A percentile compares a stretch with the other conserved stretches of the same genome.
Evolutionary conservation across 2,329 filamentous ascomycete species (phyloP).

Genomic region (Monosporascus cannonballus): DNA sequence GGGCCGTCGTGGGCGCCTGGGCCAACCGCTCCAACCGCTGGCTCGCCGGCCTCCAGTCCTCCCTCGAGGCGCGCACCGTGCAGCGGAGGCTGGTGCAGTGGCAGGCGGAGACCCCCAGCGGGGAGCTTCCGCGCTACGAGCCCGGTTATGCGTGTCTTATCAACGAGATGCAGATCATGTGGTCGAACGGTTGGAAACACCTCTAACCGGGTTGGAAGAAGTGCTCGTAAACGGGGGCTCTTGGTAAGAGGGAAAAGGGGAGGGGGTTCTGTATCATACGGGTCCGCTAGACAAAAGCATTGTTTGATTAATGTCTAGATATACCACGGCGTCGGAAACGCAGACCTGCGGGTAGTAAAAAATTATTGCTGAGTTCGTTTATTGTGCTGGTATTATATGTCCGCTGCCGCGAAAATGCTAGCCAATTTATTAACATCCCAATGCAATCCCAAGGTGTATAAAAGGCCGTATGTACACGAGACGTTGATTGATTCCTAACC

Average conservation of each 20-base stretch:
- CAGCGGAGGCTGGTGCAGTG: conserved; percentile 35
- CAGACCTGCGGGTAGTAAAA: too few species aligned
- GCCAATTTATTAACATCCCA: too few species aligned
- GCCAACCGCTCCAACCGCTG: conserved; percentile 26
- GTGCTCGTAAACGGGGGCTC: conserved; percentile 1
- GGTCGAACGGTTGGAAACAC: conserved; percentile 53
- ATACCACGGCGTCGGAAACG: too few species aligned
- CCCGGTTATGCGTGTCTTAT: conserved; percentile 46
- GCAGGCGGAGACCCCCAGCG: conserved; percentile 27
- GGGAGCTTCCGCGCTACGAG: conserved; percentile 28
- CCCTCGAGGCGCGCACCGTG: conserved; percentile 32
- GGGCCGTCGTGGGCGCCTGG: conserved; percentile 36
- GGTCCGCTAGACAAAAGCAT: too few species aligned
- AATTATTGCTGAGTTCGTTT: too few species aligned
- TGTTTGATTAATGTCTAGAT: too few species aligned
- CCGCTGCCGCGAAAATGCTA: too few species aligned
- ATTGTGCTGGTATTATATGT: too few species aligned
- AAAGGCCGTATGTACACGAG: too few species aligned
- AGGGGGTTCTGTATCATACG: too few species aligned
- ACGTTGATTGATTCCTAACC: too few species aligned
- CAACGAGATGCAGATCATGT: conserved; percentile 55
- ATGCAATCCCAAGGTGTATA: too few species aligned
- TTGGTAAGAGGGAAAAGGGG: background rate
- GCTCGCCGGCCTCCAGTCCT: conserved; percentile 26
- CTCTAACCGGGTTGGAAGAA: conserved; percentile 29